phyloP scores from a whole-genome alignment of 2,329 filamentous ascomycete genomes.

The Exophiala aquamarina region DNA sequence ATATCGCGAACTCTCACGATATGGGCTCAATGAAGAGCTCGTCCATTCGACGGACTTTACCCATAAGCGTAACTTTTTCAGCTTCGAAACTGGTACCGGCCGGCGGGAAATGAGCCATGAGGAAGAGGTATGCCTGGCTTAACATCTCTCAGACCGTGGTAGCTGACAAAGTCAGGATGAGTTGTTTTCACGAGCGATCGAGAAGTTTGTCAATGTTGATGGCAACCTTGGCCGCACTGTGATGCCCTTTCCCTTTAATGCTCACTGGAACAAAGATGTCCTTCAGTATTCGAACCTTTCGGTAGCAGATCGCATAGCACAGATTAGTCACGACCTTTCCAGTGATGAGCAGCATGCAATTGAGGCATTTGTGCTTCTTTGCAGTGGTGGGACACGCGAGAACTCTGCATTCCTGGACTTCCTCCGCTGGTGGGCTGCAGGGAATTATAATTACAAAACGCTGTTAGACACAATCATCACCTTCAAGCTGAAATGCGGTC shows the following conservation, averaged over 20 bases:
- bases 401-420: slow-evolving; percentile 50
- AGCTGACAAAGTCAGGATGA: slow-evolving; percentile 29
- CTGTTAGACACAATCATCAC: slow-evolving; percentile 42
- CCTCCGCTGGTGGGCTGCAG: slow-evolving; percentile 50
- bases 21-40: slow-evolving; percentile 44
- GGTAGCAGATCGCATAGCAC: slow-evolving; percentile 42
- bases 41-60: slow-evolving; percentile 43
- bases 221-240: slow-evolving; percentile 38
- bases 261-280: slow-evolving; percentile 35
- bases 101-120: slow-evolving; percentile 42
- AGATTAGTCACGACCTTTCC: slow-evolving; percentile 41
- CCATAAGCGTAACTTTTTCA: slow-evolving; percentile 44
- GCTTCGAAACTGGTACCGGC: slow-evolving; percentile 35
- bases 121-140: slow-evolving; percentile 34
- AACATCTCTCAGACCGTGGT: not conserved
- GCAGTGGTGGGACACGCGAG: slow-evolving; percentile 44
- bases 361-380: slow-evolving; percentile 45
- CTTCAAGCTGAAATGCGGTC: slow-evolving; percentile 46
- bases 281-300: slow-evolving; percentile 42
- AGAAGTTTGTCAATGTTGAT: slow-evolving; percentile 50
- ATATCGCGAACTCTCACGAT: slow-evolving; percentile 48
- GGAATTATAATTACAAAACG: slow-evolving; percentile 42
- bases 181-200: slow-evolving; percentile 36
- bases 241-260: slow-evolving; percentile 44
- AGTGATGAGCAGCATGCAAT: slow-evolving; percentile 42